Evolutionary conservation across 139 green algal species (phyloP).

Genomic region (Chlamydomonas sp.): DNA sequence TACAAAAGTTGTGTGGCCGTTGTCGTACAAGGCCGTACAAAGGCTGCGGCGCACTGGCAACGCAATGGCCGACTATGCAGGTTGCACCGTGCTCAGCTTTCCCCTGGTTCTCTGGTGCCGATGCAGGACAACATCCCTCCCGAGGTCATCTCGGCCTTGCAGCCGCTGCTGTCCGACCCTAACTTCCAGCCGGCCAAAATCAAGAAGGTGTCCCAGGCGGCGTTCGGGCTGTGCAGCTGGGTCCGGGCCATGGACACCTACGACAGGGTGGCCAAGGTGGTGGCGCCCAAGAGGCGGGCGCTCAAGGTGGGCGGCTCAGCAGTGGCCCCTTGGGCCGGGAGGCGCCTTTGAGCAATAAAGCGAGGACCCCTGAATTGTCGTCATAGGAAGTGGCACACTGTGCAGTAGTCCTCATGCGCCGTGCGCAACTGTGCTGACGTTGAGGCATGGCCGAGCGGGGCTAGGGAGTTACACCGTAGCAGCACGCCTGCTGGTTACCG

Average conservation of each 20-base stretch:
- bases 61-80: too few relatives aligned
- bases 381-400: not conserved
- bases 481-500: too few relatives aligned
- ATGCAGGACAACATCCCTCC: conserved; percentile 67
- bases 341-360: too few relatives aligned
- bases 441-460: too few relatives aligned
- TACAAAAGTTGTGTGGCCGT: too few relatives aligned
- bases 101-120: not conserved
- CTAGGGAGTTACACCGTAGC: too few relatives aligned
- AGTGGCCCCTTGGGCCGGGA: too few relatives aligned
- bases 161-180: conserved; percentile 43
- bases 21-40: too few relatives aligned
- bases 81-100: too few relatives aligned
- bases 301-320: conserved; percentile 34
- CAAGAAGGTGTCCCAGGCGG: conserved; percentile 73
- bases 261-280: conserved; percentile 74
- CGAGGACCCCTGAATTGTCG: too few relatives aligned
- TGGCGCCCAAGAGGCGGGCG: conserved; percentile 73
- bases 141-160: conserved; percentile 44
- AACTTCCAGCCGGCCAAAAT: conserved; percentile 77
- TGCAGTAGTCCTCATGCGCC: not conserved
- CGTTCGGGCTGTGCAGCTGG: conserved; percentile 81
- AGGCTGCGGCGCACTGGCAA: too few relatives aligned
- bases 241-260: conserved; percentile 86
- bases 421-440: not conserved